Base-by-base conservation (phyloP, 495 filamentous ascomycete genomes). In the Hypoxylon cercidicola region DNA sequence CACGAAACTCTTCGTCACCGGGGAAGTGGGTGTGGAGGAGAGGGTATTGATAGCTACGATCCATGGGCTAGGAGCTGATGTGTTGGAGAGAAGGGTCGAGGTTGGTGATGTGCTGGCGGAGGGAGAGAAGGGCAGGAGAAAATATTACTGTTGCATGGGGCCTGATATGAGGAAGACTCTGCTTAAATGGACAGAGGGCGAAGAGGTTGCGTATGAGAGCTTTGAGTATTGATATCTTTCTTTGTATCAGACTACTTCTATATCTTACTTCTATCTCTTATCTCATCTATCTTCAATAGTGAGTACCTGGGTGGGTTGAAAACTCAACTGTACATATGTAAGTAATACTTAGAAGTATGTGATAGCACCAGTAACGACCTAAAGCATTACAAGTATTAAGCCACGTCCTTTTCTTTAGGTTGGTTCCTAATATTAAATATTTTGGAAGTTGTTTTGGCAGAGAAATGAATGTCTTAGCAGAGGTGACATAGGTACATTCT, bases 71-170 rank as follows among this genome's bases (percentile, higher is more conserved):
- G 85, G 84, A 2, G 85, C 75, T 10, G 70, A 55, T 13, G 66
- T 86, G 2, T 15, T 80, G 46, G 68, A 65, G 50, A 78, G 88
- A 62, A 82, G 89, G 55, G 81, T 92, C 57, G 55, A 59, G 15
- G 76, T 73, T n/a, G 73, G 63, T 6, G 86, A 92, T 74, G 62
- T 92, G 18, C 68, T 87, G 13, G 50, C 54, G 34, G 60, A 72
- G 28, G 78, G 76, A 15, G 68, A 76, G 23, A 69, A 61, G 44
- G 70, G 66, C 25, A 64, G 21, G 19, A 64, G 69, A 13, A 88
- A 80, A 47, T 94, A 87, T 79, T 92, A 90, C 72, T 60, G 91
- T 32, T 94, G 91, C 70, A 83, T 88, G 4, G 84, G 87, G 3
- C 74, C 78, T 19, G 72, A 68, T 30, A 76, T 93, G 72, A 79